Conservation (phyloP, 768 basidiomycete genomes). For the Daedalea quercina region DNA sequence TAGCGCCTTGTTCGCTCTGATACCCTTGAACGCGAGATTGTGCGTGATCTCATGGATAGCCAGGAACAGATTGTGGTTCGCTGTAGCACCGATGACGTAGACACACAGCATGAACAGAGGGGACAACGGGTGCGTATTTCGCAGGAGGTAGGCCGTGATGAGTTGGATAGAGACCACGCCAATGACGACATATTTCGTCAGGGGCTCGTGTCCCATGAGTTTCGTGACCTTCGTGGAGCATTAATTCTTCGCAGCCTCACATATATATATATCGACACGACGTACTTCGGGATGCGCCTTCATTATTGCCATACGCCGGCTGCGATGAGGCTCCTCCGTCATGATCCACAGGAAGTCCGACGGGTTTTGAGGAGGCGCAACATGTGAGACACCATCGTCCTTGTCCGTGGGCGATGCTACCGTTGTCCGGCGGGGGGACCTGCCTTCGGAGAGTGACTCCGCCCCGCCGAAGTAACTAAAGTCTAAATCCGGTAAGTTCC, state of each 20-base stretch:
- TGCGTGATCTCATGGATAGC: slow-evolving; percentile 99
- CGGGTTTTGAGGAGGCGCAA: slow-evolving; percentile 64
- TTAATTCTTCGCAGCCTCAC: too few relatives aligned
- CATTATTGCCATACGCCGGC: slow-evolving; percentile 80
- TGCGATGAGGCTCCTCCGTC: slow-evolving; percentile 96
- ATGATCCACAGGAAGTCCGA: slow-evolving; percentile 92
- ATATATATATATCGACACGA: too few relatives aligned
- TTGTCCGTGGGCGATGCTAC: slow-evolving; percentile 44
- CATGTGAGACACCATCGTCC: slow-evolving; percentile 35
- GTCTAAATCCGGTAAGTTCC: slow-evolving; percentile 33
- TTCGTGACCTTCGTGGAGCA: slow-evolving; percentile 89
- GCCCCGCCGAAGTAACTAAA: slow-evolving; percentile 82
- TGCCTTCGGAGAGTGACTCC: slow-evolving; percentile 59
- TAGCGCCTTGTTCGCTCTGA: slow-evolving; percentile 77
- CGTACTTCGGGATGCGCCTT: slow-evolving; percentile 89
- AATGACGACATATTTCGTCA: slow-evolving; percentile 88
- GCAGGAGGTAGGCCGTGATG: slow-evolving; percentile 52
- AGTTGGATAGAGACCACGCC: slow-evolving; percentile 78
- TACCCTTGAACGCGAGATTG: slow-evolving; percentile 85
- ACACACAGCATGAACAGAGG: slow-evolving; percentile 68
- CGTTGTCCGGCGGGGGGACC: slow-evolving; percentile 27
- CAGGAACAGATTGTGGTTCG: slow-evolving; percentile 96
- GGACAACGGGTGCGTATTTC: slow-evolving; percentile 63
- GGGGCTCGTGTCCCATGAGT: slow-evolving; percentile 92
- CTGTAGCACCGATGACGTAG: slow-evolving; percentile 87